Conservation (phyloP, 2,329 filamentous ascomycete genomes). For the Lachnellula arida region DNA sequence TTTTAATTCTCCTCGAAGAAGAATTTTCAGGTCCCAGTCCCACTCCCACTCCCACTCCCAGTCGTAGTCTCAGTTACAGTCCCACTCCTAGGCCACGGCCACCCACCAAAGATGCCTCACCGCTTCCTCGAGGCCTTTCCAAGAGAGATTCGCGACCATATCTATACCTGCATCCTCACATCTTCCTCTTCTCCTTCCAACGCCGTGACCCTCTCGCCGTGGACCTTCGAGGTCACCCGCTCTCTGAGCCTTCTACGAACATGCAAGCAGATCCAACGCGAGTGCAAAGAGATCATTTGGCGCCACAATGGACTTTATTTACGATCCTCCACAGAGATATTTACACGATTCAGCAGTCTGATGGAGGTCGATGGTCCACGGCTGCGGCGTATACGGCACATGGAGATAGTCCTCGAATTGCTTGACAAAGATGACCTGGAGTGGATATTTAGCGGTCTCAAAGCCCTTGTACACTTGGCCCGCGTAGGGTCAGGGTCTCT, state of each 20-base stretch:
- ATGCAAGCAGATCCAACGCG: slow-evolving; percentile 28
- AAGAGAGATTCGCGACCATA: slow-evolving; percentile 29
- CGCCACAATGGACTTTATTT: slow-evolving; percentile 22
- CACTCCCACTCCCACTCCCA: no score
- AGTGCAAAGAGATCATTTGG: slow-evolving; percentile 30
- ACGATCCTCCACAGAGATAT: slow-evolving; percentile 15
- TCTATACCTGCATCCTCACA: slow-evolving; percentile 26
- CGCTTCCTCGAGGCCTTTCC: slow-evolving; percentile 25
- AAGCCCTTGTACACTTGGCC: slow-evolving; percentile 15
- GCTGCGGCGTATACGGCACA: slow-evolving; percentile 14
- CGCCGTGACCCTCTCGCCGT: slow-evolving; percentile 22
- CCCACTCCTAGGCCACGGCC: no score
- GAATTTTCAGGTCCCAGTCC: neutral
- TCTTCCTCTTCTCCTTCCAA: slow-evolving; percentile 13
- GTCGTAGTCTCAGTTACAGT: no score
- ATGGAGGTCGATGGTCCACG: slow-evolving; percentile 7
- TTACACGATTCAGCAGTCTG: slow-evolving; percentile 13
- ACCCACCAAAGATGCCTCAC: slow-evolving; percentile 12
- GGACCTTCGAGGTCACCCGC: slow-evolving; percentile 23
- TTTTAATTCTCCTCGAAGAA: neutral
- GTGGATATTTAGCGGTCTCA: slow-evolving; percentile 20
- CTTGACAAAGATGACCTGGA: slow-evolving; percentile 29
- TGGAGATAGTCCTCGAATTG: slow-evolving; percentile 25
- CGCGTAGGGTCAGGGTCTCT: slow-evolving; percentile 8
- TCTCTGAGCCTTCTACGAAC: slow-evolving; percentile 27